A percentile compares a stretch with the other conserved stretches of the same genome.
Evolutionary conservation across 345 rosid genomes (phyloP).

Genomic region (Raphanus raphanistrum): DNA sequence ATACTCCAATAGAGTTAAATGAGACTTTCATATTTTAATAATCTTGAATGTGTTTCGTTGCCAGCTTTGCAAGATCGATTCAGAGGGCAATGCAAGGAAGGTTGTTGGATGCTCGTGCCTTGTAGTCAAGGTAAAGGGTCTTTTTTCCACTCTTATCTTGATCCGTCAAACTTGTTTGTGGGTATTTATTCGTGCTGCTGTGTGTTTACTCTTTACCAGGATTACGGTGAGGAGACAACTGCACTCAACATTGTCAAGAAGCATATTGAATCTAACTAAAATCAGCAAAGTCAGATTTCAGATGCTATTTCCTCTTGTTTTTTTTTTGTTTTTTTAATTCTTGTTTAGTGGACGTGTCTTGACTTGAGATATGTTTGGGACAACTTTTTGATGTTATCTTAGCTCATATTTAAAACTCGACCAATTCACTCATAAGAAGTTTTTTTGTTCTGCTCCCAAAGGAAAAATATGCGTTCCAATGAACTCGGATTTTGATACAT

Average conservation of each 20-base stretch:
- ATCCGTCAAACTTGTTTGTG: not conserved
- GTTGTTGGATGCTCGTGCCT: slow-evolving; percentile 89
- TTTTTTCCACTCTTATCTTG: not conserved
- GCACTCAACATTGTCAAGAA: slow-evolving; percentile 39
- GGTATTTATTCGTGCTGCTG: not conserved
- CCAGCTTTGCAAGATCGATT: slow-evolving; percentile 83
- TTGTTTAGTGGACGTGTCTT: not conserved
- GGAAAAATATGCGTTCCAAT: not conserved
- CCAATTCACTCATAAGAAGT: not conserved
- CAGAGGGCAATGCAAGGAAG: slow-evolving; percentile 84
- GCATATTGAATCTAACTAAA: slow-evolving; percentile 30
- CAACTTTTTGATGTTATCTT: not conserved
- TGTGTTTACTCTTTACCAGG: slow-evolving; percentile 9
- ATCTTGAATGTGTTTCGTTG: slow-evolving; percentile 22
- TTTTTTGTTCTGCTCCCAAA: not conserved
- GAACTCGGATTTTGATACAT: not conserved
- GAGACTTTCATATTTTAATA: not conserved
- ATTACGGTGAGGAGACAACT: slow-evolving; percentile 42
- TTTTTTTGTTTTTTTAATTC: slow-evolving; percentile 7
- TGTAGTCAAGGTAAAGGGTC: slow-evolving; percentile 60
- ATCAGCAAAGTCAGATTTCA: slow-evolving; percentile 10
- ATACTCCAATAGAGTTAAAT: not conserved
- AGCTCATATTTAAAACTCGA: not conserved
- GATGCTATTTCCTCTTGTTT: slow-evolving; percentile 9
- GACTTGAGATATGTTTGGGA: not conserved